Conservation (phyloP, 768 basidiomycete genomes). For the Leccinum arenicola region DNA sequence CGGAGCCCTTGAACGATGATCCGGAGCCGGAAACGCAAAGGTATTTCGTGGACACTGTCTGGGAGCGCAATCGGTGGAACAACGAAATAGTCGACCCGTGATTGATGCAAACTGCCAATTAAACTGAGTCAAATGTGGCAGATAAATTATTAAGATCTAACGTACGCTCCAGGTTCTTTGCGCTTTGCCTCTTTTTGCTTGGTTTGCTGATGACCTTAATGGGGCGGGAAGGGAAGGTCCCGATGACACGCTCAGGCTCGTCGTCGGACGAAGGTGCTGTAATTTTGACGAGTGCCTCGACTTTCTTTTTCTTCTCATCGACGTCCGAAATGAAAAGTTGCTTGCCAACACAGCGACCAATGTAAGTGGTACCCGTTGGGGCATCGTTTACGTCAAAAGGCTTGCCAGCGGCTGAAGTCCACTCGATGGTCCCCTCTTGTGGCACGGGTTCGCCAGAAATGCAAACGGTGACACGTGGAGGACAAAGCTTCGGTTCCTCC, state of each 20-base stretch:
- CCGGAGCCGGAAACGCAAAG: constrained; percentile 93
- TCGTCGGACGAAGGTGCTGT: constrained; percentile 77
- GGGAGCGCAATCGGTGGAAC: constrained; percentile 93
- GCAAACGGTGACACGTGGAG: constrained; percentile 82
- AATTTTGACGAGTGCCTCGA: constrained; percentile 89
- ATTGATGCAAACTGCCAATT: constrained; percentile 77
- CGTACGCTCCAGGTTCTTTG: constrained; percentile 90
- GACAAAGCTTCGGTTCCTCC: constrained; percentile 69
- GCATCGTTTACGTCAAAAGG: constrained; percentile 79
- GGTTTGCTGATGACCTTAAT: constrained; percentile 99
- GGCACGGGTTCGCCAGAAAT: constrained; percentile 89
- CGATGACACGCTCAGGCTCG: constrained; percentile 79
- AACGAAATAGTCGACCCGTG: constrained; percentile 94
- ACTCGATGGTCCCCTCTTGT: constrained; percentile 82
- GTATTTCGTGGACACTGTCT: constrained; percentile 94
- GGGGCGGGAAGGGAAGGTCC: constrained; percentile 87
- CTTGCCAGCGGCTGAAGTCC: constrained; percentile 84
- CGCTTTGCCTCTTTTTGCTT: constrained; percentile 93
- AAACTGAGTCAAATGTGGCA: constrained; percentile 13
- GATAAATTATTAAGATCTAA: constrained; percentile 18
- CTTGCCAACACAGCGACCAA: constrained; percentile 92
- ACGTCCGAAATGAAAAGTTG: constrained; percentile 94
- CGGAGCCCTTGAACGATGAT: constrained; percentile 90
- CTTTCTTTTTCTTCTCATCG: constrained; percentile 93
- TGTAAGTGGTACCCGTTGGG: constrained; percentile 80